phyloP scores from a whole-genome alignment of 108 stramenopile species.

The Fistulifera pelliculosa region DNA sequence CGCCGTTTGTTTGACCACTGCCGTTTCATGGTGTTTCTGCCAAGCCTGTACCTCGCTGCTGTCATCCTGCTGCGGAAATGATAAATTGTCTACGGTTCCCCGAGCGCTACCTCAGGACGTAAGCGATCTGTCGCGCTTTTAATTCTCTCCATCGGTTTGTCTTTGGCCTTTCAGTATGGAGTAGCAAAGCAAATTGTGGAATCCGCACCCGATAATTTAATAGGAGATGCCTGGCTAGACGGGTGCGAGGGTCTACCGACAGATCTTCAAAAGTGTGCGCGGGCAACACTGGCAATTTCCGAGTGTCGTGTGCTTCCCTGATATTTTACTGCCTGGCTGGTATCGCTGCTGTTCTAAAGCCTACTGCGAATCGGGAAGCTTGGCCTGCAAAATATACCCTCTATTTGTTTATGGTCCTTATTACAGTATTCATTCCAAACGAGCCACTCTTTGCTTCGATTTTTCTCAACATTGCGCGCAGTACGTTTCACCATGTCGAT shows the following conservation, averaged over 20 bases:
- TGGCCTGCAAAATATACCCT: constrained; percentile 83
- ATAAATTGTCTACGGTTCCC: constrained; percentile 70
- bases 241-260: constrained; percentile 31
- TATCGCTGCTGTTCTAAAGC: constrained; percentile 49
- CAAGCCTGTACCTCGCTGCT: constrained; percentile 57
- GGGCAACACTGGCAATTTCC: constrained; percentile 73
- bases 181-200: constrained; percentile 43
- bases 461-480: constrained; percentile 58
- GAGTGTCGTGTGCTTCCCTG: constrained; percentile 40
- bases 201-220: constrained; percentile 10
- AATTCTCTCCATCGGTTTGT: constrained; percentile 40
- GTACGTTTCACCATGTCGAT: no score
- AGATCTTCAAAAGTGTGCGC: constrained; percentile 50
- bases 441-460: constrained; percentile 58
- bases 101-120: constrained; percentile 66
- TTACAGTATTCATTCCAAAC: constrained; percentile 68
- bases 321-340: constrained; percentile 64
- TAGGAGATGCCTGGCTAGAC: constrained; percentile 53
- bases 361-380: constrained; percentile 66
- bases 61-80: constrained; percentile 71
- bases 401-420: constrained; percentile 49
- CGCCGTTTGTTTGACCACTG: neutral
- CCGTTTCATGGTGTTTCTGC: constrained; percentile 45
- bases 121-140: constrained; percentile 66
- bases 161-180: constrained; percentile 70